These are phyloP conservation scores for Xerocomus brunneocitrinus DNA, from an alignment of 768 basidiomycete species.

Conservation along the genomic window DNA sequence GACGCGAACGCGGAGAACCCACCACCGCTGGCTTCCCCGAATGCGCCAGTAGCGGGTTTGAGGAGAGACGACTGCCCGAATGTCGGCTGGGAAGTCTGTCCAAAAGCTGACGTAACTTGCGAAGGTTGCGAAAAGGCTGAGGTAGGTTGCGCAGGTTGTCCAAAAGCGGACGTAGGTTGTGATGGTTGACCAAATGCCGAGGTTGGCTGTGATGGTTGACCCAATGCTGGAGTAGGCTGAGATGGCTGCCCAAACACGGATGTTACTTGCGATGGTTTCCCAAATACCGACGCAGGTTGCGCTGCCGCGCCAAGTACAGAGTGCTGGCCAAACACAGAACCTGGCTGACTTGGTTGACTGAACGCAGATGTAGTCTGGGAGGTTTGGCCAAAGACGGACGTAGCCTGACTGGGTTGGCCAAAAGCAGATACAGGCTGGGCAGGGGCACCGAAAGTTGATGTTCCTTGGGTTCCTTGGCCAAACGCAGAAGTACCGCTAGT, in stretches of 20 bases:
- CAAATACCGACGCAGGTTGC: constrained; percentile 24
- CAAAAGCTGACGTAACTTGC: constrained; percentile 31
- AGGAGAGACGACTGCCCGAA: constrained; percentile 41
- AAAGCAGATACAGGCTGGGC: constrained; percentile 34
- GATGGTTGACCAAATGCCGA: constrained; percentile 35
- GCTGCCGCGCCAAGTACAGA: constrained; percentile 34
- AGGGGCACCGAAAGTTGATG: constrained; percentile 35
- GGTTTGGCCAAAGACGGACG: constrained; percentile 37
- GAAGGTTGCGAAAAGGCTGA: constrained; percentile 31
- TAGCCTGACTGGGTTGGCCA: constrained; percentile 32
- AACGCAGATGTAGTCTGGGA: constrained; percentile 26
- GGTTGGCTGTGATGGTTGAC: constrained; percentile 24
- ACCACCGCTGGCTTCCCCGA: constrained; percentile 39
- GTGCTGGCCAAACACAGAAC: constrained; percentile 37
- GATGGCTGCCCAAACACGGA: constrained; percentile 26
- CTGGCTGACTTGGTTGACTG: constrained; percentile 29
- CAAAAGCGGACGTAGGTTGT: constrained; percentile 27
- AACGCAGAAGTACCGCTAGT: constrained; percentile 20
- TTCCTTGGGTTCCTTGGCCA: constrained; percentile 24
- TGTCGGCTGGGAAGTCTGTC: constrained; percentile 31
- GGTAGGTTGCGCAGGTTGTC: constrained; percentile 23
- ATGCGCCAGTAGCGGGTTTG: constrained; percentile 50
- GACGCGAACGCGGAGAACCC: constrained; percentile 52
- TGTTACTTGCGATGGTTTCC: constrained; percentile 24
- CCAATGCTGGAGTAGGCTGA: constrained; percentile 34